Conservation (phyloP, 129 eudicot species). For the Flaveria robusta region DNA sequence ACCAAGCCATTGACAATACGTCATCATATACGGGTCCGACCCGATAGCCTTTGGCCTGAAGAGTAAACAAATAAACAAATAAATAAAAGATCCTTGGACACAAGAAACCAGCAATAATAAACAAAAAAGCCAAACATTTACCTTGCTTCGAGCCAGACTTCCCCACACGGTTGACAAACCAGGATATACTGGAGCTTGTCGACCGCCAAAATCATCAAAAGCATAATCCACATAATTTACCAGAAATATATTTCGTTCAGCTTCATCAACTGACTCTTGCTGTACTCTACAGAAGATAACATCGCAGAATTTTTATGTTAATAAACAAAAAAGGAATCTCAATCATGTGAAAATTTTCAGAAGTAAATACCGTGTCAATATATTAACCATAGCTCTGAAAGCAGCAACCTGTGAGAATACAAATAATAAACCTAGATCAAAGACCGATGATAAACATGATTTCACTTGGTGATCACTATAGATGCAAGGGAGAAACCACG, state of each 20-base stretch:
- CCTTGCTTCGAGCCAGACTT: slow-evolving; percentile 99
- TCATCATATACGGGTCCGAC: slow-evolving; percentile 99
- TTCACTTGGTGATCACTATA: slow-evolving; percentile 5
- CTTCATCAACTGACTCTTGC: slow-evolving; percentile 98
- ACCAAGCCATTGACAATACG: slow-evolving; percentile 99
- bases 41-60: slow-evolving; percentile 97
- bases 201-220: slow-evolving; percentile 98
- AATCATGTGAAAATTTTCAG: not conserved
- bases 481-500: slow-evolving; percentile 10
- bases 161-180: slow-evolving; percentile 99
- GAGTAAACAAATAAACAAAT: slow-evolving; percentile 7
- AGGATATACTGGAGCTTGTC: slow-evolving; percentile 97
- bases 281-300: slow-evolving; percentile 65
- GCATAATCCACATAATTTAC: slow-evolving; percentile 95
- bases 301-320: not conserved
- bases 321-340: slow-evolving; percentile 2
- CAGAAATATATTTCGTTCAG: slow-evolving; percentile 90
- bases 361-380: slow-evolving; percentile 78
- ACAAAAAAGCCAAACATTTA: slow-evolving; percentile 20
- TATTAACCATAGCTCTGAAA: slow-evolving; percentile 99
- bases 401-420: slow-evolving; percentile 81
- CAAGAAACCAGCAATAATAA: slow-evolving; percentile 8
- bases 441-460: slow-evolving; percentile 16
- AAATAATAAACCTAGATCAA: slow-evolving; percentile 23
- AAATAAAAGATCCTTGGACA: slow-evolving; percentile 7